Percentiles rank a stretch among this genome's conserved stretches.
Conservation (phyloP, 1,139 yeast species). For the Debaryomyces sp. region DNA sequence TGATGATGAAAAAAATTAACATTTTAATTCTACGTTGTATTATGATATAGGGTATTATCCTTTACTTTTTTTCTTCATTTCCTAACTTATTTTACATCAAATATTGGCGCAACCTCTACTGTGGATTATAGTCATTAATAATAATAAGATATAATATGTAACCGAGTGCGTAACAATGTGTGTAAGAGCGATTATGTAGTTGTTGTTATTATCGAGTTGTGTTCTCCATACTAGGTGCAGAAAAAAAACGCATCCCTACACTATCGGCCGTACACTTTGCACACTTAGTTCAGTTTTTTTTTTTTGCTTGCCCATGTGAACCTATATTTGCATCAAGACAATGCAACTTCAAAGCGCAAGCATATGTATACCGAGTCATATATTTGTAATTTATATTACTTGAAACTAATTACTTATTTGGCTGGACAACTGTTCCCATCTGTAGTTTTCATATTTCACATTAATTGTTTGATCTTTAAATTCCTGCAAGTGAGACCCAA, state of each 20-base stretch:
- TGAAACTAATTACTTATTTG: neutral
- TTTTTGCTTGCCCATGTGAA: neutral
- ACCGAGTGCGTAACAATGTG: neutral
- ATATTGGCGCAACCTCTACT: neutral
- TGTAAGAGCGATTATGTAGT: neutral
- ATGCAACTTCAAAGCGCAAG: neutral
- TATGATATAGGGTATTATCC: neutral
- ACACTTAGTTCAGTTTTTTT: too few species aligned
- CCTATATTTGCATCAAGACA: neutral
- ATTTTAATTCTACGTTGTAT: slow-evolving; percentile 1
- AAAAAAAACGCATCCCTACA: too few species aligned
- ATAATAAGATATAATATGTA: neutral
- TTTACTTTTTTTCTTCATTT: neutral
- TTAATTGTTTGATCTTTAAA: slow-evolving; percentile 66
- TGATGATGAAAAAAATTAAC: slow-evolving; percentile 1
- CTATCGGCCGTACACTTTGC: too few species aligned
- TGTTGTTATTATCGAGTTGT: neutral
- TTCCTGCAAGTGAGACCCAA: slow-evolving; percentile 69
- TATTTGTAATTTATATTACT: neutral
- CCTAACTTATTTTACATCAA: neutral
- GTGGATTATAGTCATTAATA: neutral
- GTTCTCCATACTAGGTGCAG: neutral
- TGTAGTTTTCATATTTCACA: slow-evolving; percentile 61
- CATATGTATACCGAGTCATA: neutral
- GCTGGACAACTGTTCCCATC: slow-evolving; percentile 31